Base-by-base conservation (phyloP, 306 rosid genomes). In the Fragaria vesca region DNA sequence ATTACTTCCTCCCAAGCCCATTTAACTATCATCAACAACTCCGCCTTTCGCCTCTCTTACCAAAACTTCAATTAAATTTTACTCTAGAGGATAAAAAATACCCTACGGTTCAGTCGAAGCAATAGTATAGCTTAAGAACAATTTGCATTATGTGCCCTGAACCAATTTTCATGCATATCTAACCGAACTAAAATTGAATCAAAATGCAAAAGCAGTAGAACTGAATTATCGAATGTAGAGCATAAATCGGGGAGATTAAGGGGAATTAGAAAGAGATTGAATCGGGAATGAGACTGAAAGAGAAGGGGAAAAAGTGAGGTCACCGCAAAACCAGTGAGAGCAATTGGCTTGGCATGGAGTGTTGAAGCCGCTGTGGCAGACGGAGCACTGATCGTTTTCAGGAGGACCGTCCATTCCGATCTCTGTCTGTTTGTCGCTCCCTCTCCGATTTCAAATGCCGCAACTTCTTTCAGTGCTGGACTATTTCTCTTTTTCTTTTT, bases 311-410 rank as follows among this genome's bases (percentile, higher is more conserved):
- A 18, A n/a, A 55, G 28, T 50, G 20, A 51, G 17, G 13, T 9
- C 21, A 89, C 93, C 97, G 71, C 98, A 95, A 58, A 95, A 95
- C 98, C 98, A 95, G 91, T 95, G 98, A 13, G 97, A 92, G 60
- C 98, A 95, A 66, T 95, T 95, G 69, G 98, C 93, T 75, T 95
- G 98, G 65, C 97, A 92, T 1, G 98, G 98, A 71, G 51, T 80
- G 68, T 78, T 78, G 87, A 87, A 95, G 70, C 28, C 77, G 36
- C 86, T 86, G 72, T 91, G 98, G 84, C 98, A 95, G 45, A 95
- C 89, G 12, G 96, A 89, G 71, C 97, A 95, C 50, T 82, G 50
- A 81, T 92, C 98, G 88, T 81, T 86, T 43, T 74, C 46, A 0
- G 97, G 89, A 57, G 97, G 97, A 69, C 76, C 85, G 69, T 86